Evolutionary conservation across 83 land plant genomes (phyloP), one percentile per base, ranked within the genome.

Genomic region (Larix sibirica): DNA sequence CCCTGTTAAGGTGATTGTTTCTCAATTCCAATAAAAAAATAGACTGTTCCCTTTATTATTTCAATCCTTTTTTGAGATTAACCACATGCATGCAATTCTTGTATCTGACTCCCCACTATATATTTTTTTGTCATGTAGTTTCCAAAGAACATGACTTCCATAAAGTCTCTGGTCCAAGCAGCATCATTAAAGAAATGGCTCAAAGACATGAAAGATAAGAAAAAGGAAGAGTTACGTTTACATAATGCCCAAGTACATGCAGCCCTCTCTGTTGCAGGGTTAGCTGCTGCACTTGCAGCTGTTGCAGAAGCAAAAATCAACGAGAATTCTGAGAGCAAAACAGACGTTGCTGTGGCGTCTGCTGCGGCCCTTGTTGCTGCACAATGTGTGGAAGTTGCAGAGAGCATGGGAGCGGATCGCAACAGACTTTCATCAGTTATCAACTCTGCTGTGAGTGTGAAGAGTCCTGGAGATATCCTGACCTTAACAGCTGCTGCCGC

Each of bases 271-370:
- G 89, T 94, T 65, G 96, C 96, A 38, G 91, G 96, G 0, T 84
- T 94, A 17, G 95, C 95, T 20, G 95, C 95, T 4, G 93, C 93
- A 16, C 89, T 93, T 1, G 95, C 95, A 44, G 95, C 95, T 24
- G 77, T 93, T 26, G 93, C 95, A 28, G 91, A 91, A 0, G 89
- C 88, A 58, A 85, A 79, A 20, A 64, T 88, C 10, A 76, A 44
- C 24, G 42, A 68, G 58, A 54, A 59, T 77, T 12, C 21, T 14
- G 28, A 82, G 62, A 63, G 64, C 83, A 86, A 80, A 73, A 88
- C 89, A 20, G 68, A 77, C 60, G 80, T 83, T 54, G 90, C 89
- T 13, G 89, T 88, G 59, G 90, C 90, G 7, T 88, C 90, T 12
- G 90, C 90, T 26, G 90, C 90, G 31, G 80, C 90, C 2, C 88